Base-by-base conservation (phyloP, 768 basidiomycete species). In the Nidularia sp. region DNA sequence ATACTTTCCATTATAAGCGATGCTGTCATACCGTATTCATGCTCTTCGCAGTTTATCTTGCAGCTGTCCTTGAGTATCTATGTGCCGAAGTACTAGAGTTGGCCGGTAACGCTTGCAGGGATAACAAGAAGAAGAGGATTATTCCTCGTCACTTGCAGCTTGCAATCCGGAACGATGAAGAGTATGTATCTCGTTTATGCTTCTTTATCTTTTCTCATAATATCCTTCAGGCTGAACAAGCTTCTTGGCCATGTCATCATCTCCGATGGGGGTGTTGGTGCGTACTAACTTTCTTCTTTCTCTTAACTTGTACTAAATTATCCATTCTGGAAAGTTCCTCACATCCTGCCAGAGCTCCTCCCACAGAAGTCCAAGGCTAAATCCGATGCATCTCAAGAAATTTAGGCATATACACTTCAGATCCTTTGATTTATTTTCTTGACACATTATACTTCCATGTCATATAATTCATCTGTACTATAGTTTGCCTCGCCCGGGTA, bases 51-150 rank as follows among this genome's bases (percentile, higher is more conserved):
- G 91, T 91, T 47, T 92, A 90, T 70, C 81, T 91, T 53, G 85
- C 90, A 53, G 88, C 88, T 48, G 90, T 93, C 50, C 78, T 93
- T 29, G 92, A 93, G 69, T 93, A 94, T 67, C 79, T 94, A 35
- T 80, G 84, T 5, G 92, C 91, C 31, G 92, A 94, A 69, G 84
- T 94, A 62, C 80, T 93, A 49, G 91, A 93, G 68, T 75, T 93
- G 44, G 89, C 91, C 50, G 91, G 91, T 4, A 84, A 83, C 60
- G 81, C 84, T 34, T 88, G 89, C 47, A 80, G 85, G 54, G 87
- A 90, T 64, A 84, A 89, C 75, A 87, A 88, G 74, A 90, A 88
- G 76, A 78, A 80, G 55, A 83, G 88, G 72, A 92, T 93, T 58
- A 83, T 86, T 15, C 91, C 91, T 71, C 83, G 90, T 53, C 86